Percentiles rank a stretch among this genome's conserved stretches.
Conservation (phyloP, 805 yeast species). For the Wickerhamiella brachini region DNA sequence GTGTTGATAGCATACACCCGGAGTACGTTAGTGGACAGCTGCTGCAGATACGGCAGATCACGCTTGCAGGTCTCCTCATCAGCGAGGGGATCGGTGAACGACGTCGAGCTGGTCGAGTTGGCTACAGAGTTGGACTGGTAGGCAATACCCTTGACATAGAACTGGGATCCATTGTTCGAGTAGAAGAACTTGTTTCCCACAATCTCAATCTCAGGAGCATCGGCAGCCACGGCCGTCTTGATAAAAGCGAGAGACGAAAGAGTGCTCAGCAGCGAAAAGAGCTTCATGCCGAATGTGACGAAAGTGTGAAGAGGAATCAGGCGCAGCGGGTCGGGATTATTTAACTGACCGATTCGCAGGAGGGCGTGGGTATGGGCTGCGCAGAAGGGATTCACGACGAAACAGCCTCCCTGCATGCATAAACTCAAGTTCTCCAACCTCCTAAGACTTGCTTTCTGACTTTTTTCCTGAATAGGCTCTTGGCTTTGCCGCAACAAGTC, state of each 20-base stretch:
- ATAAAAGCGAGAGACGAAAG: constrained; percentile 13
- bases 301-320: background rate
- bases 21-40: constrained; percentile 60
- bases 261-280: constrained; percentile 13
- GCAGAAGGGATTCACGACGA: background rate
- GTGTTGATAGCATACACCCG: constrained; percentile 83
- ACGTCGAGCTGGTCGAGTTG: constrained; percentile 28
- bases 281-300: constrained; percentile 15
- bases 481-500: no score
- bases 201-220: constrained; percentile 41
- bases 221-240: constrained; percentile 14
- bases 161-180: constrained; percentile 60
- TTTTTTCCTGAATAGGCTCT: no score
- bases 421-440: no score
- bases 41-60: constrained; percentile 63
- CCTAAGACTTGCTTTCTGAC: no score
- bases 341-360: background rate
- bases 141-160: constrained; percentile 78
- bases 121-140: constrained; percentile 57
- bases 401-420: background rate
- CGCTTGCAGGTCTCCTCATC: constrained; percentile 57
- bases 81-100: constrained; percentile 63
- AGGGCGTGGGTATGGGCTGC: background rate
- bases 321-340: background rate
- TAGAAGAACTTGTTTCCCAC: constrained; percentile 67